Percentiles rank a stretch among this genome's conserved stretches.
phyloP scores from a whole-genome alignment of 768 basidiomycete species.

The Hebeloma cylindrosporum region DNA sequence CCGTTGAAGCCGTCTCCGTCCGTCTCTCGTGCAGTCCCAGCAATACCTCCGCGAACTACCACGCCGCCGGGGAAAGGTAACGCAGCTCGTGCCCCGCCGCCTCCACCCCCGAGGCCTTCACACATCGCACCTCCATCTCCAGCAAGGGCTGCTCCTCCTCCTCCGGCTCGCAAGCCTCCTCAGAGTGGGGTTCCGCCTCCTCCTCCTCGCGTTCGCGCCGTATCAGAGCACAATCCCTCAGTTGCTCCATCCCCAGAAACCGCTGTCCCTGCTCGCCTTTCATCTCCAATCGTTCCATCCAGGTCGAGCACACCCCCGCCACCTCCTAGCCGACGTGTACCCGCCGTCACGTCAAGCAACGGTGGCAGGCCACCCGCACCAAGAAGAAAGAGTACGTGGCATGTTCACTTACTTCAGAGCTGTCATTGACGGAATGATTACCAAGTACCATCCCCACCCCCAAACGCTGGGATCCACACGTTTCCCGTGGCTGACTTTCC shows the following conservation, averaged over 20 bases:
- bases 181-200: constrained; percentile 27
- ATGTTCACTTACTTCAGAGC: constrained; percentile 16
- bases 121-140: constrained; percentile 21
- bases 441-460: constrained; percentile 50
- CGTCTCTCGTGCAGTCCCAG: constrained; percentile 29
- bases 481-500: constrained; percentile 83
- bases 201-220: constrained; percentile 29
- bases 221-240: constrained; percentile 22
- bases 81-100: constrained; percentile 23
- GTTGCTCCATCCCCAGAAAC: constrained; percentile 16
- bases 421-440: constrained; percentile 14
- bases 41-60: constrained; percentile 36
- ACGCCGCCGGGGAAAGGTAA: constrained; percentile 26
- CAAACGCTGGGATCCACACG: constrained; percentile 64
- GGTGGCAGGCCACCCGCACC: constrained; percentile 35
- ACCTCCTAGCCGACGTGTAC: constrained; percentile 23
- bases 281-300: constrained; percentile 16
- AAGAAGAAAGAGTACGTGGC: constrained; percentile 50
- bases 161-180: constrained; percentile 40
- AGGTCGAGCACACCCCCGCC: constrained; percentile 20
- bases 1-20: constrained; percentile 30
- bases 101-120: constrained; percentile 27
- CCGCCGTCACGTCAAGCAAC: constrained; percentile 17
- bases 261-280: constrained; percentile 18
- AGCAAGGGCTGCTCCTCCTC: constrained; percentile 36